Evolutionary conservation across 2,329 filamentous ascomycete genomes (phyloP).

Genomic region (Bipolaris zeicola): DNA sequence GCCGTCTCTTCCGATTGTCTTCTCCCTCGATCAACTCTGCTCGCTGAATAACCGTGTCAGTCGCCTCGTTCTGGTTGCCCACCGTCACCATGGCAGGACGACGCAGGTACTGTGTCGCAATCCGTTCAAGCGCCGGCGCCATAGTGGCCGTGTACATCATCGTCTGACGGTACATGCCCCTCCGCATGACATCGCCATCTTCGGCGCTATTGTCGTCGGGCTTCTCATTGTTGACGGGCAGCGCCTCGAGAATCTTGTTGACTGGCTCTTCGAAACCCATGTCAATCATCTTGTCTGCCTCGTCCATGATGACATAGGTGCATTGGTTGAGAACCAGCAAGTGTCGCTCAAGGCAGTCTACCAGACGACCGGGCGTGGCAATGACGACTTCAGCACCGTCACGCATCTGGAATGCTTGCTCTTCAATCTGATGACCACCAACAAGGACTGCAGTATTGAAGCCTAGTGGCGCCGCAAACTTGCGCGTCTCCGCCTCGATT

Average conservation of each 20-base stretch:
- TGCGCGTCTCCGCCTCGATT: slow-evolving; percentile 91
- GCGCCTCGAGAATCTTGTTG: slow-evolving; percentile 94
- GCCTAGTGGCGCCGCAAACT: slow-evolving; percentile 87
- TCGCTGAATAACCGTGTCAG: slow-evolving; percentile 96
- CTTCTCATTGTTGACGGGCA: slow-evolving; percentile 92
- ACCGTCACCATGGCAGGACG: slow-evolving; percentile 94
- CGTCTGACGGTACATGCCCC: slow-evolving; percentile 87
- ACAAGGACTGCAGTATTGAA: slow-evolving; percentile 97
- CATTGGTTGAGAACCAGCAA: slow-evolving; percentile 93
- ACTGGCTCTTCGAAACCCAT: slow-evolving; percentile 97
- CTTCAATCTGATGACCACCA: slow-evolving; percentile 94
- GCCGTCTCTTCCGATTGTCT: slow-evolving; percentile 94
- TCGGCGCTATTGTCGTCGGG: slow-evolving; percentile 93
- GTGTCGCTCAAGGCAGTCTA: slow-evolving; percentile 94
- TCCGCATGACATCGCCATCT: slow-evolving; percentile 81
- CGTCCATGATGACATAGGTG: slow-evolving; percentile 99
- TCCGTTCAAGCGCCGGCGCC: slow-evolving; percentile 88
- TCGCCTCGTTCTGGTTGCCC: slow-evolving; percentile 91
- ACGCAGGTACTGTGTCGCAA: slow-evolving; percentile 95
- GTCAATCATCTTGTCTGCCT: slow-evolving; percentile 99
- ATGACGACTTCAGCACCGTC: slow-evolving; percentile 98
- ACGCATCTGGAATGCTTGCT: slow-evolving; percentile 86
- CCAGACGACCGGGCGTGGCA: slow-evolving; percentile 94
- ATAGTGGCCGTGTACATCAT: slow-evolving; percentile 99
- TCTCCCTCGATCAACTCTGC: slow-evolving; percentile 90